Conservation (phyloP, 1,139 yeast genomes). For the Saccharomyces pastorianus region DNA sequence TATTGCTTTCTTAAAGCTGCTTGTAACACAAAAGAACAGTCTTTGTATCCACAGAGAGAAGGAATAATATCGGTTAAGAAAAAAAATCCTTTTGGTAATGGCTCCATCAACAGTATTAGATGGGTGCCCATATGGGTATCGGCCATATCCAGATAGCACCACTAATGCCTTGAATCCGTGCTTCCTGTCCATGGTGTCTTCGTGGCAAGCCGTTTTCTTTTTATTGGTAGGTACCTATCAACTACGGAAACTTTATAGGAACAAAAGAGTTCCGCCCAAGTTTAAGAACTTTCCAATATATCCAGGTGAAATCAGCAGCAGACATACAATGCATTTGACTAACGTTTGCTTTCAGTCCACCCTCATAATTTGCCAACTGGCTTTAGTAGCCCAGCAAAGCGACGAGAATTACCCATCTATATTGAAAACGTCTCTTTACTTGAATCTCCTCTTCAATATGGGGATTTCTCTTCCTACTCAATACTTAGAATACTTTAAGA, state of each 20-base stretch:
- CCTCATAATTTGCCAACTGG: constrained; percentile 30
- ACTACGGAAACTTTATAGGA: constrained; percentile 17
- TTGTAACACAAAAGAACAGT: not conserved
- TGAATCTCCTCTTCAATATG: constrained; percentile 21
- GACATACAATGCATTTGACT: constrained; percentile 15
- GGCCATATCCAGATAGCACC: constrained; percentile 25
- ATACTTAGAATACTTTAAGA: constrained; percentile 28
- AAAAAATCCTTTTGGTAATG: not conserved
- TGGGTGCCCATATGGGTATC: constrained; percentile 12
- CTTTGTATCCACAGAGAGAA: not conserved
- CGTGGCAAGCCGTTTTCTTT: constrained; percentile 21
- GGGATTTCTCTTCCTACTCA: constrained; percentile 30
- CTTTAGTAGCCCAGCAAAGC: constrained; percentile 11
- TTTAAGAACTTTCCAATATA: constrained; percentile 28
- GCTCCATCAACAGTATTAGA: not conserved
- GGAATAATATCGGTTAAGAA: not conserved
- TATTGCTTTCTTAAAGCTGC: not conserved
- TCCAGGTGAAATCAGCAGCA: constrained; percentile 7
- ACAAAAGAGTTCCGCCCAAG: constrained; percentile 20
- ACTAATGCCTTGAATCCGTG: constrained; percentile 54
- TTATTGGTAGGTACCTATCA: constrained; percentile 31
- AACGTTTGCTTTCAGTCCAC: constrained; percentile 31
- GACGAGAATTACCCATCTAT: constrained; percentile 13
- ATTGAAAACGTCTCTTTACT: constrained; percentile 10
- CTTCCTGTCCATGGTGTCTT: constrained; percentile 29